Conservation (phyloP, 495 filamentous ascomycete genomes). For the Viridothelium virens region DNA sequence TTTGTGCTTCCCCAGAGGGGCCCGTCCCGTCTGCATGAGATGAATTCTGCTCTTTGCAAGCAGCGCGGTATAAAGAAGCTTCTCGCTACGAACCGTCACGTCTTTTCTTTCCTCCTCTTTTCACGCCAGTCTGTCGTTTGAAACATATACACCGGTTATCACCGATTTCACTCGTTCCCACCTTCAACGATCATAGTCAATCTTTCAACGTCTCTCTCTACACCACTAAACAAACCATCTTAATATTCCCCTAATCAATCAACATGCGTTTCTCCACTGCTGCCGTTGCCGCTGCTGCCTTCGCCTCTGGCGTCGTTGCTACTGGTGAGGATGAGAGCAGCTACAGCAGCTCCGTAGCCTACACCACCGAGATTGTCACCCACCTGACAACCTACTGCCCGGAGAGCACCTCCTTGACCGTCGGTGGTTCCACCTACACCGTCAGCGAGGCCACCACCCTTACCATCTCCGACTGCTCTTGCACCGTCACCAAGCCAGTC, state of each 20-base stretch:
- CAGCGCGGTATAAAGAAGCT: conserved; percentile 4
- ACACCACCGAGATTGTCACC: conserved; percentile 71
- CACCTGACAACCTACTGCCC: conserved; percentile 84
- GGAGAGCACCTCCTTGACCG: conserved; percentile 59
- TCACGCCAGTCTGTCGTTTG: conserved; percentile 14
- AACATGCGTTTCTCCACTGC: conserved; percentile 80
- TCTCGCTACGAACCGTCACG: neutral
- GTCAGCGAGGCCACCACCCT: conserved; percentile 71
- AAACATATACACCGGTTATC: conserved; percentile 29
- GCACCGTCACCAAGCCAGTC: conserved; percentile 68
- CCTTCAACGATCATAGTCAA: conserved; percentile 14
- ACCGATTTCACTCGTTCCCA: conserved; percentile 35
- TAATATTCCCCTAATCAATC: conserved; percentile 33
- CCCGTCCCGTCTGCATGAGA: neutral
- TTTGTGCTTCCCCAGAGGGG: neutral
- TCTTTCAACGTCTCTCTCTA: conserved; percentile 12
- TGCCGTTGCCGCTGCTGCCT: conserved; percentile 51
- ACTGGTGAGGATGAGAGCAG: conserved; percentile 22
- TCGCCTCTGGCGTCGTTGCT: conserved; percentile 51
- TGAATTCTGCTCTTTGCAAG: neutral
- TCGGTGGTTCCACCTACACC: conserved; percentile 67
- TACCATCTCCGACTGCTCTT: conserved; percentile 72
- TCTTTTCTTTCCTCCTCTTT: conserved; percentile 8
- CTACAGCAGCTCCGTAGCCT: conserved; percentile 39
- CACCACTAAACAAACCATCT: conserved; percentile 14